phyloP scores from a whole-genome alignment of 495 filamentous ascomycete species.

The Amniculicola lignicola region DNA sequence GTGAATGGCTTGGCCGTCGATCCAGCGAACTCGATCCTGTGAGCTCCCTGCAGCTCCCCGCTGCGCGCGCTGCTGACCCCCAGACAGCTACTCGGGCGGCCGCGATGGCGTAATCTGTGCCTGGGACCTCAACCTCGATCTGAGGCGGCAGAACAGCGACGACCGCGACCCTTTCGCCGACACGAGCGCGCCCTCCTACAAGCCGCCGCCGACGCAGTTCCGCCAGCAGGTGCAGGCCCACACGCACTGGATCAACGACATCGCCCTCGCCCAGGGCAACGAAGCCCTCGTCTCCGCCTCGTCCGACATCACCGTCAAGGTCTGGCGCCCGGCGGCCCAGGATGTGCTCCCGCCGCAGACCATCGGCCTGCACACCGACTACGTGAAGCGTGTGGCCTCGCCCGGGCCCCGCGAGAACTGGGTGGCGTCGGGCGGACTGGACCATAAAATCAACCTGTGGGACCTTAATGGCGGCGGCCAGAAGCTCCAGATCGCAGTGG shows the following conservation, averaged over 20 bases:
- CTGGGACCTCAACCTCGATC: constrained; percentile 76
- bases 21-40: constrained; percentile 81
- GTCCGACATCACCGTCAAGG: constrained; percentile 89
- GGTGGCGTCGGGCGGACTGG: constrained; percentile 95
- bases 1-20: constrained; percentile 93
- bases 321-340: constrained; percentile 85
- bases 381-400: constrained; percentile 89
- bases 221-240: constrained; percentile 92
- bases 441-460: constrained; percentile 89
- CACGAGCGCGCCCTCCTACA: constrained; percentile 32
- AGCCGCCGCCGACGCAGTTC: constrained; percentile 59
- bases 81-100: constrained; percentile 81
- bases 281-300: constrained; percentile 87
- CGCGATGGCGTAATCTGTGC: constrained; percentile 94
- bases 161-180: constrained; percentile 36
- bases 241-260: constrained; percentile 98
- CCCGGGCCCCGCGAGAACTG: constrained; percentile 69
- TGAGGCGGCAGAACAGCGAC: constrained; percentile 37
- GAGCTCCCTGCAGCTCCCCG: constrained; percentile 18
- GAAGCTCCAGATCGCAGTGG: constrained; percentile 77
- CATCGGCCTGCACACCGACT: constrained; percentile 91
- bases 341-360: constrained; percentile 66
- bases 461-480: constrained; percentile 85
- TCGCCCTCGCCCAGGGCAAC: constrained; percentile 79
- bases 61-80: constrained; percentile 13